Conservation (phyloP, 169 alveolate genomes). For the Babesia bovis region DNA sequence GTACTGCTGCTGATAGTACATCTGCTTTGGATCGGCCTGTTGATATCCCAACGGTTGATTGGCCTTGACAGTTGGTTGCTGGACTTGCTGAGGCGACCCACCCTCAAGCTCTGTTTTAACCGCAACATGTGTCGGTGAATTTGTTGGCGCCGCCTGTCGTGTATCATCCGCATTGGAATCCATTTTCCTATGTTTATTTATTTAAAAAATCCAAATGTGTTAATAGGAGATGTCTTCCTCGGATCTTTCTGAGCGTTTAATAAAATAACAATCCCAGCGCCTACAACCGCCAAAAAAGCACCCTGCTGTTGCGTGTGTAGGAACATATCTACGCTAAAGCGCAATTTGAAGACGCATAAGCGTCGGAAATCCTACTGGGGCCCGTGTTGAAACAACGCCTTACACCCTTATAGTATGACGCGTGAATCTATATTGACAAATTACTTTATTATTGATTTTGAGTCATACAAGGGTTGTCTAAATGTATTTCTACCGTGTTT, state of each 20-base stretch:
- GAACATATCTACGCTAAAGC: neutral
- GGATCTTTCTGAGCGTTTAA: neutral
- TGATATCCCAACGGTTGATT: constrained; percentile 8
- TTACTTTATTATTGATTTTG: no score
- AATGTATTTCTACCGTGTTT: constrained; percentile 7
- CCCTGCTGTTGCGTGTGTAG: constrained; percentile 25
- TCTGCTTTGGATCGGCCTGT: constrained; percentile 23
- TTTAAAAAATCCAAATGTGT: neutral
- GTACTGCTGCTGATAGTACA: constrained; percentile 32
- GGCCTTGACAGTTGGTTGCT: constrained; percentile 2
- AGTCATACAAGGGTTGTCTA: neutral
- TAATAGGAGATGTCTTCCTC: neutral
- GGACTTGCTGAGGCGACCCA: neutral
- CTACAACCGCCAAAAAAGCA: neutral
- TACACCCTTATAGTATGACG: neutral
- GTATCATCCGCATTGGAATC: constrained; percentile 1
- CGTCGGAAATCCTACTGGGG: constrained; percentile 2
- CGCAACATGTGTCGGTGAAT: constrained; percentile 10
- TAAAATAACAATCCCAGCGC: neutral
- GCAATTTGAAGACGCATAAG: neutral
- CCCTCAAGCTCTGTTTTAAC: constrained; percentile 7
- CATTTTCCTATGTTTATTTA: neutral
- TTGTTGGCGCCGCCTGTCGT: constrained; percentile 9
- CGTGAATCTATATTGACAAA: no score
- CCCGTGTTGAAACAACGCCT: constrained; percentile 3